These are phyloP conservation scores for Irpex sp. DNA, from an alignment of 1,284 basidiomycete genomes.

Conservation along the genomic window DNA sequence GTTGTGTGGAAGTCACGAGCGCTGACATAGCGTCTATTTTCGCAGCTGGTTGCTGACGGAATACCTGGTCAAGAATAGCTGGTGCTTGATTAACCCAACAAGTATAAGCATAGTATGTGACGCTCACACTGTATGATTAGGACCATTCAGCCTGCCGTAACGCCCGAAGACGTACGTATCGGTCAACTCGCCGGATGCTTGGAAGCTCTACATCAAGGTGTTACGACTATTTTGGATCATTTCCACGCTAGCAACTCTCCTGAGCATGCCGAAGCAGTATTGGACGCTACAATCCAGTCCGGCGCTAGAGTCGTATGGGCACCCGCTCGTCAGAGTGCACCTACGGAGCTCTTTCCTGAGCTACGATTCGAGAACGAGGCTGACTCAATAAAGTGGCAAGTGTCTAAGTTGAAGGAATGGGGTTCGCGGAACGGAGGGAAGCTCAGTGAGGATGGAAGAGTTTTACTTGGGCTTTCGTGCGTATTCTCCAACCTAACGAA, in stretches of 20 bases:
- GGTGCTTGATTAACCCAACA: slow-evolving; percentile 13
- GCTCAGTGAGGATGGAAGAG: slow-evolving; percentile 27
- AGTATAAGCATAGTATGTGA: too few relatives aligned
- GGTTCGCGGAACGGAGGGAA: slow-evolving; percentile 23
- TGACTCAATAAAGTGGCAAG: slow-evolving; percentile 26
- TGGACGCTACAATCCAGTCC: slow-evolving; percentile 27
- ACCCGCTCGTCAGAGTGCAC: slow-evolving; percentile 25
- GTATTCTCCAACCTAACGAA: slow-evolving; percentile 1
- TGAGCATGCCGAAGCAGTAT: slow-evolving; percentile 26
- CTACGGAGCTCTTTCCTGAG: slow-evolving; percentile 22
- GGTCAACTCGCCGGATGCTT: slow-evolving; percentile 31
- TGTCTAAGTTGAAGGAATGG: slow-evolving; percentile 25
- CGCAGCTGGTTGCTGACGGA: slow-evolving; percentile 28
- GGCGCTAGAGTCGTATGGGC: slow-evolving; percentile 29
- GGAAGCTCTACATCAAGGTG: slow-evolving; percentile 30
- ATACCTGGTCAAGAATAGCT: slow-evolving; percentile 27
- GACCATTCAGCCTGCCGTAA: slow-evolving; percentile 23
- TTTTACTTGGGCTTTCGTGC: slow-evolving; percentile 31
- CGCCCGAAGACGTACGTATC: slow-evolving; percentile 27
- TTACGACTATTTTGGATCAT: slow-evolving; percentile 32
- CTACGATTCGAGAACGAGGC: slow-evolving; percentile 24
- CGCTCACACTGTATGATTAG: slow-evolving; percentile 7
- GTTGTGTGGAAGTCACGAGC: background rate
- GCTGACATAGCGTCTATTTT: background rate
- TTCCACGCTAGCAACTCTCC: slow-evolving; percentile 28